Base-by-base conservation (phyloP, 2,329 filamentous ascomycete genomes). In the Neofusicoccum laricinum region DNA sequence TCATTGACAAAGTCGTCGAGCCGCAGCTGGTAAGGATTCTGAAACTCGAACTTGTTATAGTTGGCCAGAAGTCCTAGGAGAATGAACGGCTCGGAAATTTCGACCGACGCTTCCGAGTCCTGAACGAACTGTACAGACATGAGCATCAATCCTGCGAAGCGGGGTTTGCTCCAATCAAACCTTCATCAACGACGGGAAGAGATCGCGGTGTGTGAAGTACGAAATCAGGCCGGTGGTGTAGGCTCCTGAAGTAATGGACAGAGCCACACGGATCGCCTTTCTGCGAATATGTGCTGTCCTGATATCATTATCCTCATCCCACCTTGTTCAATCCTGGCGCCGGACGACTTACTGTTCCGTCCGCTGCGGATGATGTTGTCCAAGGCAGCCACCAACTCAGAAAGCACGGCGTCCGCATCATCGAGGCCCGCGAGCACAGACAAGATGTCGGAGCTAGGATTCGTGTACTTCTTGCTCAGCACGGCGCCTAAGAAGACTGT, bases 41-140 rank as follows among this genome's bases (percentile, higher is more conserved):
- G 93, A 64, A 96, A 94, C 77, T 99, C 95, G 73, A 99, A 99
- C 77, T 98, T 99, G 84, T 99, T 98, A 84, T 98, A 98, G 79
- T 98, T 99, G 68, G 92, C 91, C 61, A 99, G 82, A 3, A 98
- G 83, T 12, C 94, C 94, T 19, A 97, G 83, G 10, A 98, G 85
- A 14, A 90, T 86, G 69, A 97, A 93, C 0, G 94, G 90, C 65
- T 91, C 86, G 48, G 92, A 59, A 62, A 85, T 65, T 86, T 86
- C 71, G 84, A 83, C 17, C 82, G 79, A 38, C 25, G 84, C 83
- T 66, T 92, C 88, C 49, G 88, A 85, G 69, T 96, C 92, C 80
- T 95, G 90, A 66, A 96, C 87, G 74, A 93, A 91, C 91, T 93
- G 68, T 0, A 41, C n/a, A 15, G 15, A 17, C 36, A 59, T 71